Conservation (phyloP, 192 early-diverging fungal genomes). For the Backusella psychrophila region DNA sequence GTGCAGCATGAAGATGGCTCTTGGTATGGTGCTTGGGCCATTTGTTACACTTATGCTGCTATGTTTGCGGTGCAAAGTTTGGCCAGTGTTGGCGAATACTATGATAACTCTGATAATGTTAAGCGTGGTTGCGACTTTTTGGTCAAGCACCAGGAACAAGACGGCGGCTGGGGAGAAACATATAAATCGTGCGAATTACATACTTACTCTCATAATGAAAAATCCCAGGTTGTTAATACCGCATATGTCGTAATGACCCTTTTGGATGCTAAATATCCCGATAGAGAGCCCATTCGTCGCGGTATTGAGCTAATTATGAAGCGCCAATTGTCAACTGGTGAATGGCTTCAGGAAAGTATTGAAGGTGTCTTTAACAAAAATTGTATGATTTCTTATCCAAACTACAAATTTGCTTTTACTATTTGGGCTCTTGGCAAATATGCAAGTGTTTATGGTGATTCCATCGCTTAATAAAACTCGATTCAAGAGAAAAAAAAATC, state of each 20-base stretch:
- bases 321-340: slow-evolving; percentile 85
- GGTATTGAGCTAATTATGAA: slow-evolving; percentile 78
- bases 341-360: slow-evolving; percentile 96
- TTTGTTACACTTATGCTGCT: slow-evolving; percentile 96
- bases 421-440: slow-evolving; percentile 91
- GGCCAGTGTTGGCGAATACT: slow-evolving; percentile 78
- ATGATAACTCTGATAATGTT: slow-evolving; percentile 62
- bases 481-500: not conserved
- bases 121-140: slow-evolving; percentile 89
- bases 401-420: slow-evolving; percentile 92
- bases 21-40: slow-evolving; percentile 96
- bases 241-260: slow-evolving; percentile 85
- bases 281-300: slow-evolving; percentile 60
- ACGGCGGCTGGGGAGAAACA: slow-evolving; percentile 98
- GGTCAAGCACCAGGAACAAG: slow-evolving; percentile 78
- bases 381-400: slow-evolving; percentile 84
- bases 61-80: slow-evolving; percentile 91
- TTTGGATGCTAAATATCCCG: slow-evolving; percentile 87
- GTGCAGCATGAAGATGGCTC: slow-evolving; percentile 79
- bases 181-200: slow-evolving; percentile 83
- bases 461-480: not conserved
- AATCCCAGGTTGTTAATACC: slow-evolving; percentile 91
- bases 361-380: slow-evolving; percentile 98
- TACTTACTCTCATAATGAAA: slow-evolving; percentile 60
- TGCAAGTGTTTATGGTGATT: slow-evolving; percentile 66